Evolutionary conservation across 2,329 filamentous ascomycete genomes (phyloP).

Genomic region (Penicillium hesseltinei): DNA sequence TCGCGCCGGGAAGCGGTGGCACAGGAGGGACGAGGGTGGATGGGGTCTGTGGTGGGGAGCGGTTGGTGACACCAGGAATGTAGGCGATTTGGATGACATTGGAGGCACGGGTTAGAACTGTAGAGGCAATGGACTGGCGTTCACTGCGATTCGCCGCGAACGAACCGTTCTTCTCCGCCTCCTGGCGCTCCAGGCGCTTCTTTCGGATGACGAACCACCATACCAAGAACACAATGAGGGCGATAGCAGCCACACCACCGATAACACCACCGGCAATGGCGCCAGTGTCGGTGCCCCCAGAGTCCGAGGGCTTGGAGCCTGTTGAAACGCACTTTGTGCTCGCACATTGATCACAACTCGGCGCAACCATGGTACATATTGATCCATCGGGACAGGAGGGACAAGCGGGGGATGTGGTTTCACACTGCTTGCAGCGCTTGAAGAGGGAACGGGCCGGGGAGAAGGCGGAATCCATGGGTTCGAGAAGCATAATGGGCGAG

Average conservation of each 20-base stretch:
- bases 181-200: slow-evolving; percentile 60
- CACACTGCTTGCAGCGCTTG: slow-evolving; percentile 57
- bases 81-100: slow-evolving; percentile 99
- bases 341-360: slow-evolving; percentile 61
- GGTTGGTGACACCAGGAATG: slow-evolving; percentile 94
- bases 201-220: slow-evolving; percentile 88
- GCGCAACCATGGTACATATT: slow-evolving; percentile 59
- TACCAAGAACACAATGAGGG: slow-evolving; percentile 72
- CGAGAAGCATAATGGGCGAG: slow-evolving; percentile 30
- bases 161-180: slow-evolving; percentile 54
- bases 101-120: slow-evolving; percentile 89
- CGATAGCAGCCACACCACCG: slow-evolving; percentile 74
- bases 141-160: slow-evolving; percentile 57
- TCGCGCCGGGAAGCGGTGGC: slow-evolving; percentile 74
- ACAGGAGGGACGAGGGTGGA: slow-evolving; percentile 84
- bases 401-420: slow-evolving; percentile 53
- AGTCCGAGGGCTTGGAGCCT: slow-evolving; percentile 8
- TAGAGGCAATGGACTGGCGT: slow-evolving; percentile 91
- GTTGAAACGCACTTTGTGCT: slow-evolving; percentile 47
- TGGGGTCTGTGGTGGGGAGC: slow-evolving; percentile 79
- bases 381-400: slow-evolving; percentile 56
- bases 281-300: slow-evolving; percentile 65
- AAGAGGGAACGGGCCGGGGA: slow-evolving; percentile 28
- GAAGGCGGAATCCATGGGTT: slow-evolving; percentile 22
- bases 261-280: slow-evolving; percentile 91